phyloP scores from a whole-genome alignment of 1,284 basidiomycete species.

The Fomitiporia mediterranea region DNA sequence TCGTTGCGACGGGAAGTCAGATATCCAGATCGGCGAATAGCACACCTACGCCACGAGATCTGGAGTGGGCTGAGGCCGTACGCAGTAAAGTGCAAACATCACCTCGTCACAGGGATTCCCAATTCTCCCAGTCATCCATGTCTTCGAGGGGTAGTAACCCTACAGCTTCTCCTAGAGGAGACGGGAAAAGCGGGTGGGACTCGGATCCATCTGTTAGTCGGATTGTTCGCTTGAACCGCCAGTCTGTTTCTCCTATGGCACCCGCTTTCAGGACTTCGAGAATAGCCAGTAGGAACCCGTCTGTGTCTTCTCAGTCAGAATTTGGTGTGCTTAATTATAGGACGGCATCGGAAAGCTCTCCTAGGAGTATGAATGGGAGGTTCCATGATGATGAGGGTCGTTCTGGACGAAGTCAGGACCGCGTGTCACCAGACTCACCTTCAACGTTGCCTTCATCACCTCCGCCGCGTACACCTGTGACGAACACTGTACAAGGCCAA shows the following conservation, averaged over 20 bases:
- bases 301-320: constrained; percentile 18
- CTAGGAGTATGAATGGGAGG: background rate
- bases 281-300: constrained; percentile 2
- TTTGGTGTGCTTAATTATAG: constrained; percentile 5
- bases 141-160: constrained; percentile 51
- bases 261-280: constrained; percentile 38
- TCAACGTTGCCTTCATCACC: constrained; percentile 39
- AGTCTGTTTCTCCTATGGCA: constrained; percentile 69
- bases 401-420: constrained; percentile 32
- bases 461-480: constrained; percentile 37
- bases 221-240: constrained; percentile 57
- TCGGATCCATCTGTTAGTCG: constrained; percentile 52
- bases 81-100: constrained; percentile 34
- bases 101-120: constrained; percentile 43
- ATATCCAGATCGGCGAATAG: constrained; percentile 36
- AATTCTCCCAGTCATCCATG: constrained; percentile 43
- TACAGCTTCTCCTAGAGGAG: constrained; percentile 21
- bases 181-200: constrained; percentile 50
- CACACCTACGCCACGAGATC: constrained; percentile 28
- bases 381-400: constrained; percentile 20
- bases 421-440: constrained; percentile 38
- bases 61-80: constrained; percentile 49
- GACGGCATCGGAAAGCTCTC: constrained; percentile 8
- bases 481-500: constrained; percentile 21
- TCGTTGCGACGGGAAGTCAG: constrained; percentile 36